Conservation (phyloP, 768 basidiomycete species). For the Tricholoma flavovirens region DNA sequence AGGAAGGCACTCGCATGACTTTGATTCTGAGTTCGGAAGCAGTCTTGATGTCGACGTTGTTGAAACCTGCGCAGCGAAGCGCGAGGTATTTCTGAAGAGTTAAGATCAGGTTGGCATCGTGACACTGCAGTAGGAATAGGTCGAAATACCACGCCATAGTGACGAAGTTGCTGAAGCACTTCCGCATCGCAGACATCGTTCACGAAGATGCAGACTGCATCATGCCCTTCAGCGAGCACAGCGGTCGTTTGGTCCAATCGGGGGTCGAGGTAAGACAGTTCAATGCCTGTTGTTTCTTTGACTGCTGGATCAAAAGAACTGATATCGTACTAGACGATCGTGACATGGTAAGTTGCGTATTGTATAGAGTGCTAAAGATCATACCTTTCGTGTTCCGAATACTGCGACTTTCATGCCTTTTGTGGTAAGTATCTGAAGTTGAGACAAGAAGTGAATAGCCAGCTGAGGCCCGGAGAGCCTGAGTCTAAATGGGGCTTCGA, state of each 20-base stretch:
- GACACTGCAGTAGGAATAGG: background rate
- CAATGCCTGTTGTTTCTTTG: constrained; percentile 20
- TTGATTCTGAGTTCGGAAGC: constrained; percentile 28
- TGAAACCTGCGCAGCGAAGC: constrained; percentile 37
- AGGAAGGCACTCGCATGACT: constrained; percentile 37
- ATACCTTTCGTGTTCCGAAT: constrained; percentile 34
- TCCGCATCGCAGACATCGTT: constrained; percentile 35
- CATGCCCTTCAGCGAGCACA: constrained; percentile 30
- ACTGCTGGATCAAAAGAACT: constrained; percentile 26
- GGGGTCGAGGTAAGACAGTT: constrained; percentile 34
- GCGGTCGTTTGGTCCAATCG: constrained; percentile 31
- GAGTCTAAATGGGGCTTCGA: no score
- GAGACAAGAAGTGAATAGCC: no score
- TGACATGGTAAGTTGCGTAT: background rate
- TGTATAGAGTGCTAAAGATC: background rate
- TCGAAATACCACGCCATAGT: constrained; percentile 30
- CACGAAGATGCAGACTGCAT: constrained; percentile 38
- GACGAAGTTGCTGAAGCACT: constrained; percentile 27
- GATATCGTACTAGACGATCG: constrained; percentile 28
- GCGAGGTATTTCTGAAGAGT: constrained; percentile 32
- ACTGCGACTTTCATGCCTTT: constrained; percentile 40
- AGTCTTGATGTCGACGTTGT: constrained; percentile 34
- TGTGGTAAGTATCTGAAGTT: background rate
- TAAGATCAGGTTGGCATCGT: background rate
- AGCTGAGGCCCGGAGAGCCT: no score